phyloP scores from a whole-genome alignment of 2,329 filamentous ascomycete genomes.

The Ilyonectria robusta region DNA sequence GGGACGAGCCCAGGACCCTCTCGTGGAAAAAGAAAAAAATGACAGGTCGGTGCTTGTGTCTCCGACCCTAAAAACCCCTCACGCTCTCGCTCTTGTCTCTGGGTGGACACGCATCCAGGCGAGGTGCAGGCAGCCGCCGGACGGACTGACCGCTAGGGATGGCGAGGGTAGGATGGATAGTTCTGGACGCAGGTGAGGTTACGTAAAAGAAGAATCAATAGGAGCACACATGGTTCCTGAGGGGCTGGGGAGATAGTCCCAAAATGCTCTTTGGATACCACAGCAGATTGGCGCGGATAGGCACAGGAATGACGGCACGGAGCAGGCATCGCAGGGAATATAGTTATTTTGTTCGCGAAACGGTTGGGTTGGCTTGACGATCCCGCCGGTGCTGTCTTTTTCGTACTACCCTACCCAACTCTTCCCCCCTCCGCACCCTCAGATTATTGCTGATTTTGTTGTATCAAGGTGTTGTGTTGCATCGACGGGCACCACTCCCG shows the following conservation, averaged over 20 bases:
- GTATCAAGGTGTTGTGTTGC: constrained; percentile 13
- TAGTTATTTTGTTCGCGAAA: constrained; percentile 26
- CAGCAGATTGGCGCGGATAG: constrained; percentile 6
- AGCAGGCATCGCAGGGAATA: constrained; percentile 11
- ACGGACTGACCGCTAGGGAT: constrained; percentile 15
- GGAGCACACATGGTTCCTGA: background rate
- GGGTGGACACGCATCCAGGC: constrained; percentile 25
- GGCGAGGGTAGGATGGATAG: background rate
- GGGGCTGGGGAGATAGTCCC: background rate
- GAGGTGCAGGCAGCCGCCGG: constrained; percentile 19
- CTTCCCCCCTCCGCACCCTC: constrained; percentile 25
- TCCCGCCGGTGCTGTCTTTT: constrained; percentile 31
- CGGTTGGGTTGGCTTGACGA: constrained; percentile 27
- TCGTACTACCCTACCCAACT: constrained; percentile 45
- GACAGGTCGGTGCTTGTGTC: constrained; percentile 18
- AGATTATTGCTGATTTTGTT: constrained; percentile 31
- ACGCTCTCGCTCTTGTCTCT: constrained; percentile 22
- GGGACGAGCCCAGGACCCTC: constrained; percentile 10
- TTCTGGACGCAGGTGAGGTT: constrained; percentile 1
- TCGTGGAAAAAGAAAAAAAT: constrained; percentile 12
- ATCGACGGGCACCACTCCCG: background rate
- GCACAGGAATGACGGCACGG: constrained; percentile 10
- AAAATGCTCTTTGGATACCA: background rate
- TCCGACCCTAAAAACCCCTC: constrained; percentile 15
- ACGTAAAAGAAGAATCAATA: constrained; percentile 23